Percentiles rank a stretch among this genome's conserved stretches.
phyloP scores from a whole-genome alignment of 1,139 yeast genomes.

The Kurtzmaniella quercitrusa region DNA sequence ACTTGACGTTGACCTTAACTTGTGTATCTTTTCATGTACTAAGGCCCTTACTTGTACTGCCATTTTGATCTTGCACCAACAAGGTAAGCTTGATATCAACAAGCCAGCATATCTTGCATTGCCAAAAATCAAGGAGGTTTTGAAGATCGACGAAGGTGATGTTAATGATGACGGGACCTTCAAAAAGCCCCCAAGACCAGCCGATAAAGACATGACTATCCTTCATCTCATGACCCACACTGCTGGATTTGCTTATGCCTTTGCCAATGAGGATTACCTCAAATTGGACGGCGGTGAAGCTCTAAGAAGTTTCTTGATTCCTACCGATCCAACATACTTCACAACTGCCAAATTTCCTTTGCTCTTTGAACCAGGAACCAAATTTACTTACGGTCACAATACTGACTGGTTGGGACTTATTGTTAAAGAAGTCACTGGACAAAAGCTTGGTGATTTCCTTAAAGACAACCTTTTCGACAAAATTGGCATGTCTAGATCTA shows the following conservation, averaged over 20 bases:
- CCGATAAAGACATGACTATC: constrained; percentile 38
- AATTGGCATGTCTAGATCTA: constrained; percentile 36
- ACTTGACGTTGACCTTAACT: constrained; percentile 14
- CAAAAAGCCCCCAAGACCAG: constrained; percentile 22
- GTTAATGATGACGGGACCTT: constrained; percentile 35
- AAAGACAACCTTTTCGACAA: constrained; percentile 39
- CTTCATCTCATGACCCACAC: constrained; percentile 49
- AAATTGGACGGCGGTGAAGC: constrained; percentile 16
- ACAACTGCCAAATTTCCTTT: constrained; percentile 35
- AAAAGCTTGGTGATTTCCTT: constrained; percentile 38
- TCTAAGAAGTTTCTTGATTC: constrained; percentile 19
- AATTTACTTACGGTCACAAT: constrained; percentile 49
- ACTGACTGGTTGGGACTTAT: constrained; percentile 53
- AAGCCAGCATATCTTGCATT: constrained; percentile 33
- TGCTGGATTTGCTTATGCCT: constrained; percentile 47
- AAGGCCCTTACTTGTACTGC: constrained; percentile 48
- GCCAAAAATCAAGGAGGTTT: constrained; percentile 39
- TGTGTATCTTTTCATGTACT: constrained; percentile 44
- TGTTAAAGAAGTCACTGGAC: constrained; percentile 40
- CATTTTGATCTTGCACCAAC: constrained; percentile 41
- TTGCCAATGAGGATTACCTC: constrained; percentile 29
- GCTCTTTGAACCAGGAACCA: constrained; percentile 49
- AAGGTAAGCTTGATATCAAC: constrained; percentile 40
- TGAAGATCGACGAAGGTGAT: constrained; percentile 33
- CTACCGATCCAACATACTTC: constrained; percentile 22